Evolutionary conservation across 2,329 filamentous ascomycete species (phyloP).

Genomic region (Curvularia sp.): DNA sequence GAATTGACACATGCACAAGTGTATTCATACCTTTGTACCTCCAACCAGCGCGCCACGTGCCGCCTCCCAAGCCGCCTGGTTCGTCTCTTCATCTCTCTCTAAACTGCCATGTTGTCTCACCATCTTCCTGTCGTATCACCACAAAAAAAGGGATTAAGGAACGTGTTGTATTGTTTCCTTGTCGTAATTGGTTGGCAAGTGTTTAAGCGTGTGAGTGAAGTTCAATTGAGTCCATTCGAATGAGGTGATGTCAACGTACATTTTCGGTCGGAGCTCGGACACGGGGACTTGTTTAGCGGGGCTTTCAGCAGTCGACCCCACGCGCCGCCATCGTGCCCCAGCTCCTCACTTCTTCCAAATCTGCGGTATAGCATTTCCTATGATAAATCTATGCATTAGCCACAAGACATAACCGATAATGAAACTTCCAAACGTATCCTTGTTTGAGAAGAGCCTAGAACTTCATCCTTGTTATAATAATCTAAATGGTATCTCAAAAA

Average conservation of each 20-base stretch:
- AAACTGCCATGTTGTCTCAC: conserved; percentile 65
- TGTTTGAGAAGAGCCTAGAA: background rate
- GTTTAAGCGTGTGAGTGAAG: background rate
- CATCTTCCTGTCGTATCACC: conserved; percentile 11
- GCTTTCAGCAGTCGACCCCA: background rate
- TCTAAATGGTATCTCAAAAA: conserved; percentile 8
- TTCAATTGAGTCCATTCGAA: background rate
- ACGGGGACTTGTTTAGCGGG: conserved; percentile 5
- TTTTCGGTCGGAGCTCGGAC: conserved; percentile 21
- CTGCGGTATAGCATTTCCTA: background rate
- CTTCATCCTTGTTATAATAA: background rate
- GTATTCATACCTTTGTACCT: conserved; percentile 64
- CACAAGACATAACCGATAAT: background rate
- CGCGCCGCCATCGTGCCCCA: background rate
- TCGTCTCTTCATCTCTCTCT: conserved; percentile 69
- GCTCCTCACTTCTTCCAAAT: too few species aligned
- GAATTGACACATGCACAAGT: background rate
- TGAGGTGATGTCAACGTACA: conserved; percentile 34
- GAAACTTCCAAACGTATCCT: background rate
- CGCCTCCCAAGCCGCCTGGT: conserved; percentile 75
- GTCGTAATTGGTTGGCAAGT: background rate
- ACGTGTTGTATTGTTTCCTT: background rate
- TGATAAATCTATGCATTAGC: background rate
- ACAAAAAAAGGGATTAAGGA: background rate
- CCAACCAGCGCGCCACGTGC: conserved; percentile 71